These are phyloP conservation scores for Metschnikowia kunwiensis DNA, from an alignment of 805 yeast genomes.

Conservation along the genomic window DNA sequence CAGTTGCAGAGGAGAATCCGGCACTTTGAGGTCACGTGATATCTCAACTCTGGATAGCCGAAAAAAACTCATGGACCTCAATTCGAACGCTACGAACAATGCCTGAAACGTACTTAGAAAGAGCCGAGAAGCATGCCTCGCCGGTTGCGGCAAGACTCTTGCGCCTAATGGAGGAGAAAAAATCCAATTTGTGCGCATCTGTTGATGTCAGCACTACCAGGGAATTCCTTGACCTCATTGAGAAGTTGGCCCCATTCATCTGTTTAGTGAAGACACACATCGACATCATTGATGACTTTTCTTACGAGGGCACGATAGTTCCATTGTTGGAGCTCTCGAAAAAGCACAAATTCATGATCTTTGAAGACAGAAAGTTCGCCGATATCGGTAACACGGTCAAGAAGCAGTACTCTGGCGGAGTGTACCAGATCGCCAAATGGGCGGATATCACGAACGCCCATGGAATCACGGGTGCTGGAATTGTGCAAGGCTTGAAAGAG, in stretches of 20 bases:
- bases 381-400: slow-evolving; percentile 98
- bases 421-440: slow-evolving; percentile 87
- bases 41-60: slow-evolving; percentile 1
- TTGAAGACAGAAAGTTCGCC: slow-evolving; percentile 97
- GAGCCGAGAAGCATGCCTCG: slow-evolving; percentile 71
- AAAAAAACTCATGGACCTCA: neutral
- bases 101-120: slow-evolving; percentile 49
- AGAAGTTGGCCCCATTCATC: slow-evolving; percentile 83
- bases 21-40: slow-evolving; percentile 11
- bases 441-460: slow-evolving; percentile 97
- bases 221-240: slow-evolving; percentile 71
- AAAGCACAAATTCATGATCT: slow-evolving; percentile 85
- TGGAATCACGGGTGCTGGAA: slow-evolving; percentile 94
- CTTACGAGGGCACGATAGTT: slow-evolving; percentile 70
- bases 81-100: neutral
- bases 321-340: slow-evolving; percentile 72
- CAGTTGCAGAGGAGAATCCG: no score
- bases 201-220: slow-evolving; percentile 80
- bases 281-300: slow-evolving; percentile 87
- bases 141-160: slow-evolving; percentile 78
- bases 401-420: slow-evolving; percentile 88
- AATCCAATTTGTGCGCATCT: slow-evolving; percentile 91
- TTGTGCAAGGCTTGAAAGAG: slow-evolving; percentile 81
- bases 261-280: slow-evolving; percentile 93
- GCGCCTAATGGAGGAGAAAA: slow-evolving; percentile 69